Evolutionary conservation across 139 green algal species (phyloP).

Genomic region (Tetraselmis chui): DNA sequence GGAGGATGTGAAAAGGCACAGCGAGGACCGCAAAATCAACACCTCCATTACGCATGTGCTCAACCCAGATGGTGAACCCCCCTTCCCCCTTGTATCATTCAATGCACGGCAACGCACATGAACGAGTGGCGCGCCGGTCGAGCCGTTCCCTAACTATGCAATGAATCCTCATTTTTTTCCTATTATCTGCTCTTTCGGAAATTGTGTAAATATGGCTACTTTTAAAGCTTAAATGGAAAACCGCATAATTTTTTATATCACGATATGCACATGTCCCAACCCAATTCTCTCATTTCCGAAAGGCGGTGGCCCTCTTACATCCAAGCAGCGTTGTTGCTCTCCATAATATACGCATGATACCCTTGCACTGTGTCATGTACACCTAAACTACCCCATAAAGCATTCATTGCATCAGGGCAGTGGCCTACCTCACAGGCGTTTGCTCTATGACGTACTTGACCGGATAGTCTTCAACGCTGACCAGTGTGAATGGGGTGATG

Average conservation of each 20-base stretch:
- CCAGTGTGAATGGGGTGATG: not conserved
- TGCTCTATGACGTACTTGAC: too few species aligned
- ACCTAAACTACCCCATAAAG: too few species aligned
- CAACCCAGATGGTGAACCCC: conserved; percentile 18
- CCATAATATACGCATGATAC: too few species aligned
- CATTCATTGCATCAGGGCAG: too few species aligned
- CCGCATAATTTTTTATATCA: not conserved
- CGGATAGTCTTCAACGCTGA: not conserved
- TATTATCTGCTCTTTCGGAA: not conserved
- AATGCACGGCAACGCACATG: not conserved
- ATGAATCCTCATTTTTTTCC: too few species aligned
- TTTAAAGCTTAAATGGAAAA: not conserved
- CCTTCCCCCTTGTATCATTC: not conserved
- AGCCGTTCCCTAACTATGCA: too few species aligned
- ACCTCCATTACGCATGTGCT: conserved; percentile 50
- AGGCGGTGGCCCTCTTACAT: too few species aligned
- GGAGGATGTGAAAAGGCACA: conserved; percentile 71
- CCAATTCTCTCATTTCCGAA: too few species aligned
- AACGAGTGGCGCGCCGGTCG: not conserved
- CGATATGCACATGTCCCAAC: too few species aligned
- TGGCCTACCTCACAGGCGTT: too few species aligned
- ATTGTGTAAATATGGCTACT: not conserved
- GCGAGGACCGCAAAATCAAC: conserved; percentile 65
- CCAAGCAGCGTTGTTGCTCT: too few species aligned
- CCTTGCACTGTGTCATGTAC: too few species aligned